phyloP scores from a whole-genome alignment of 2,329 filamentous ascomycete species.

The Beauveria medogensis region DNA sequence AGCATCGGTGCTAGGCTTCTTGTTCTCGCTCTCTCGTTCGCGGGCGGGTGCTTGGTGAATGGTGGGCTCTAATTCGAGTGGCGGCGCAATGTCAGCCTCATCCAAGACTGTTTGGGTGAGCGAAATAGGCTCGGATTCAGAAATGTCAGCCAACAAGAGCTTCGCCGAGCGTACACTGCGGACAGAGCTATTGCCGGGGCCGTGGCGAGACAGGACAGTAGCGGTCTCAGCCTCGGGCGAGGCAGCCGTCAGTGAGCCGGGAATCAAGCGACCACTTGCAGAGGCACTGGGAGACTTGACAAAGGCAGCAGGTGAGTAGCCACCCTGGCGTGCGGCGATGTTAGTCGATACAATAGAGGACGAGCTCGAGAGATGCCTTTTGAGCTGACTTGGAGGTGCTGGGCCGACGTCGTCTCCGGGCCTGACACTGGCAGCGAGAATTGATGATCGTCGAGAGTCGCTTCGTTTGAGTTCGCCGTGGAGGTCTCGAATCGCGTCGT shows the following conservation, averaged over 20 bases:
- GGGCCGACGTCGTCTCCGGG: conserved; percentile 15
- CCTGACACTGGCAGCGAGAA: conserved; percentile 42
- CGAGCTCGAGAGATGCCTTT: conserved; percentile 39
- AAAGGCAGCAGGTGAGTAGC: conserved; percentile 61
- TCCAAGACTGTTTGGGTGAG: conserved; percentile 46
- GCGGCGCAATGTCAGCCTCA: conserved; percentile 38
- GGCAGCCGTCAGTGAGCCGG: conserved; percentile 41
- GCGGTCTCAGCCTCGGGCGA: conserved; percentile 32
- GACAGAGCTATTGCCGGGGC: conserved; percentile 46
- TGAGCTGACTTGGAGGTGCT: conserved; percentile 21
- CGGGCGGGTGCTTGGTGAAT: conserved; percentile 18
- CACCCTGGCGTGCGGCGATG: conserved; percentile 56
- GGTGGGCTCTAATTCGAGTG: conserved; percentile 19
- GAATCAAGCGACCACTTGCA: conserved; percentile 46
- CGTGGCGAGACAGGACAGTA: conserved; percentile 40
- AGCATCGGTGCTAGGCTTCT: conserved; percentile 21
- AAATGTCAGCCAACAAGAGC: conserved; percentile 47
- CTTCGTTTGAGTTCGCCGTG: conserved; percentile 63
- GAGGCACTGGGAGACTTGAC: conserved; percentile 61
- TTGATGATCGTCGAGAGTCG: conserved; percentile 58
- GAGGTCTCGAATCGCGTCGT: conserved; percentile 67
- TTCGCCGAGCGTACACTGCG: conserved; percentile 43
- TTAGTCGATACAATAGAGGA: conserved; percentile 65
- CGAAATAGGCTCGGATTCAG: conserved; percentile 45
- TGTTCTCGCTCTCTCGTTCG: background rate